Evolutionary conservation across 371 early-diverging fungal genomes (phyloP).

Genomic region (Mortierella sp.): DNA sequence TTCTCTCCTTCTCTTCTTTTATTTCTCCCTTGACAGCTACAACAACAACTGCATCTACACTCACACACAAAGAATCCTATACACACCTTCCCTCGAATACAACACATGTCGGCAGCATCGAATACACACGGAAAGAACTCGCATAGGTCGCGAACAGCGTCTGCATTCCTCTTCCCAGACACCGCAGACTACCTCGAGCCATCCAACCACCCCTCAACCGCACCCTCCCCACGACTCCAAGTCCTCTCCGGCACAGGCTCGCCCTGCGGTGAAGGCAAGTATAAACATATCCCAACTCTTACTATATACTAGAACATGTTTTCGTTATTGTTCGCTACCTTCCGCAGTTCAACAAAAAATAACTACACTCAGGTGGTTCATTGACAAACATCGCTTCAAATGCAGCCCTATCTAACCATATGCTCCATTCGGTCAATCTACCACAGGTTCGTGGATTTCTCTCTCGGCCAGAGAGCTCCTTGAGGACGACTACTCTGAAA

Average conservation of each 20-base stretch:
- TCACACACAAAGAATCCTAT: background rate
- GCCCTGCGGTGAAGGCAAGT: slow-evolving; percentile 56
- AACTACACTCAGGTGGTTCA: no score
- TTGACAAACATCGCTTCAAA: no score
- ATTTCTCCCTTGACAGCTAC: background rate
- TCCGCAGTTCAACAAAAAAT: background rate
- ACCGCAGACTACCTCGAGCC: slow-evolving; percentile 53
- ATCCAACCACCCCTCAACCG: slow-evolving; percentile 29
- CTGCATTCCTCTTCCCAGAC: slow-evolving; percentile 41
- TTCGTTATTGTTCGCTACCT: background rate
- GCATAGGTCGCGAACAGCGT: slow-evolving; percentile 47
- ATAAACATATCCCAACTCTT: background rate
- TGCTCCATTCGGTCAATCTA: slow-evolving; percentile 1
- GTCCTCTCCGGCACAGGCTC: slow-evolving; percentile 55
- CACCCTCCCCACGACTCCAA: slow-evolving; percentile 48
- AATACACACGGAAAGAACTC: slow-evolving; percentile 19
- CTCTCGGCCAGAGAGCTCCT: slow-evolving; percentile 49
- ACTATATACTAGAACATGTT: background rate
- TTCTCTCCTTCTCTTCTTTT: background rate
- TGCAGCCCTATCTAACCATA: slow-evolving; percentile 1
- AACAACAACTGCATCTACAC: background rate
- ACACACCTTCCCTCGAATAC: background rate
- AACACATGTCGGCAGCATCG: slow-evolving; percentile 13
- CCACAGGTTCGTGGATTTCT: slow-evolving; percentile 49
- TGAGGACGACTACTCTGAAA: slow-evolving; percentile 56